These are phyloP conservation scores for Cryptosporidium viatorum DNA, from an alignment of 169 alveolate genomes.

Conservation along the genomic window DNA sequence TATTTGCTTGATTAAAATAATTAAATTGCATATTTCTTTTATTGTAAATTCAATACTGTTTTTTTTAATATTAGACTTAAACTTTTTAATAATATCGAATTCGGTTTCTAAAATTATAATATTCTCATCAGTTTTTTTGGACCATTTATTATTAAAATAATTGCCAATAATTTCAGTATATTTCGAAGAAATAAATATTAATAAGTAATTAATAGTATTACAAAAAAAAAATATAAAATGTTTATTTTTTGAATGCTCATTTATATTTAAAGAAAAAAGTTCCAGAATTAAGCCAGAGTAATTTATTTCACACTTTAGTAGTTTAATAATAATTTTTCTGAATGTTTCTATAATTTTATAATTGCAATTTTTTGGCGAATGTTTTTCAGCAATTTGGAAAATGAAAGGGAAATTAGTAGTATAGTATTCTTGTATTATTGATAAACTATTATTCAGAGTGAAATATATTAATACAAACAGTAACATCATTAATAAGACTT, in stretches of 20 bases:
- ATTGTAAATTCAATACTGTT: constrained; percentile 1
- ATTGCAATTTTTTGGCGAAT: neutral
- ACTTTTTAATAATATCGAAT: neutral
- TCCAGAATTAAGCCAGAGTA: neutral
- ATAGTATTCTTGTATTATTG: neutral
- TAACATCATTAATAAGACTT: neutral
- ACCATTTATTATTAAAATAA: neutral
- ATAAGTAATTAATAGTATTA: neutral
- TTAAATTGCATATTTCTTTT: constrained; percentile 6
- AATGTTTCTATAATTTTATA: neutral
- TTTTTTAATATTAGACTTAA: neutral
- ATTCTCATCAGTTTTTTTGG: too few species aligned
- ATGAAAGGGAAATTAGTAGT: neutral
- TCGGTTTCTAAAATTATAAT: neutral
- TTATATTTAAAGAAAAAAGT: neutral
- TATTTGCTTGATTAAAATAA: neutral
- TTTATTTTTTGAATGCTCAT: neutral
- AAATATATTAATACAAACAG: constrained; percentile 3
- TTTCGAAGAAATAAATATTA: constrained; percentile 15
- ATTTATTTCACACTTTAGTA: neutral
- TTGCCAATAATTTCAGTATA: constrained; percentile 32
- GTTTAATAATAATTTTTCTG: neutral
- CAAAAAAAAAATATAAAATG: constrained; percentile 13
- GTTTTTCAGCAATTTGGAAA: neutral
- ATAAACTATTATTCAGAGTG: neutral